Conservation (phyloP, 140 eudicot species). For the Oenanthe javanica region DNA sequence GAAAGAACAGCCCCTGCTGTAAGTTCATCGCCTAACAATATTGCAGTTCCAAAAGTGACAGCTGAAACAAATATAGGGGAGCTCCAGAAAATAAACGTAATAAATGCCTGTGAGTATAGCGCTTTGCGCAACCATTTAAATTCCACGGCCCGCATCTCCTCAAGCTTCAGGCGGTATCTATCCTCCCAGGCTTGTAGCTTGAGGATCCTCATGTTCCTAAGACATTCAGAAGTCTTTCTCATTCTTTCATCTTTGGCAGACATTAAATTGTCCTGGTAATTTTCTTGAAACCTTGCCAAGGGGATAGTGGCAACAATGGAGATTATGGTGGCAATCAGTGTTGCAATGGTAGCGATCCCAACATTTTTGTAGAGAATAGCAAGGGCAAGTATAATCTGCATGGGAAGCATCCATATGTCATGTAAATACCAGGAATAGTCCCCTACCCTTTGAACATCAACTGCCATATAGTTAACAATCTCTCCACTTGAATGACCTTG, state of each 20-base stretch:
- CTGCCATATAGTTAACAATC: constrained; percentile 58
- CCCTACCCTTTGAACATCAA: constrained; percentile 55
- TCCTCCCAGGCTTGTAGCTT: constrained; percentile 69
- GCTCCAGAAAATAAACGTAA: constrained; percentile 55
- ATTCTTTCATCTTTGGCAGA: constrained; percentile 53
- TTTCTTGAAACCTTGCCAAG: constrained; percentile 44
- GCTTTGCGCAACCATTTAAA: constrained; percentile 45
- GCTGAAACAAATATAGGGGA: constrained; percentile 57
- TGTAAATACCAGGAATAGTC: constrained; percentile 54
- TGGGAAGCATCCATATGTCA: constrained; percentile 52
- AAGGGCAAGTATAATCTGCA: constrained; percentile 46
- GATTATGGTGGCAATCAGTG: constrained; percentile 41
- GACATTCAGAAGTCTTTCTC: constrained; percentile 54
- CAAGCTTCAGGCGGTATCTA: constrained; percentile 32
- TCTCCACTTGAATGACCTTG: constrained; percentile 57
- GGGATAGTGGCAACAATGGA: constrained; percentile 50
- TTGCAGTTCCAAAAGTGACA: constrained; percentile 43
- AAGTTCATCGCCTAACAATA: constrained; percentile 41
- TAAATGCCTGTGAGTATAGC: constrained; percentile 46
- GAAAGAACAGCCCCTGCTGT: constrained; percentile 53
- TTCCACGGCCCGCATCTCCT: constrained; percentile 47
- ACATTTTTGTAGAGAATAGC: constrained; percentile 44
- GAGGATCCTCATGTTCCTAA: constrained; percentile 52
- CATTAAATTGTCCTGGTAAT: constrained; percentile 52
- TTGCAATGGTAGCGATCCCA: constrained; percentile 43